Conservation (phyloP, 805 yeast genomes). For the Hanseniaspora mollemarum region DNA sequence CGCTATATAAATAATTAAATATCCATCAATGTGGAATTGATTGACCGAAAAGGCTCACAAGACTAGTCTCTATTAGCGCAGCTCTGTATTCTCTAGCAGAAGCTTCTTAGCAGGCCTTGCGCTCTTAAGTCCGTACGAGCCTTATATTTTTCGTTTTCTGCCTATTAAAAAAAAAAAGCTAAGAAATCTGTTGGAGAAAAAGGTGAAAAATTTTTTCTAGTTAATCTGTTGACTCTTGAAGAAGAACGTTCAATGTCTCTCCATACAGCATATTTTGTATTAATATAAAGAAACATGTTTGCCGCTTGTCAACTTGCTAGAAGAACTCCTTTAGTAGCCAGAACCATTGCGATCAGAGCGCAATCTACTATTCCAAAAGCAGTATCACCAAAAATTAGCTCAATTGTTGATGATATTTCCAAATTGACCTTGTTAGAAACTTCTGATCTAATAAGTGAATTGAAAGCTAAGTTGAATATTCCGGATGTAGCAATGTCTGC, state of each 20-base stretch:
- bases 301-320: conserved; percentile 13
- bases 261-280: neutral
- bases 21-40: too few relatives aligned
- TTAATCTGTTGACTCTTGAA: neutral
- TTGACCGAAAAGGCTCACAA: too few relatives aligned
- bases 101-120: too few relatives aligned
- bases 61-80: too few relatives aligned
- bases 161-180: neutral
- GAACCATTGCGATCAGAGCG: conserved; percentile 29
- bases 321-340: conserved; percentile 12
- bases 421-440: conserved; percentile 87
- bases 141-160: neutral
- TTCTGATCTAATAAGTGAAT: conserved; percentile 68
- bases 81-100: too few relatives aligned
- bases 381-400: conserved; percentile 77
- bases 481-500: conserved; percentile 69
- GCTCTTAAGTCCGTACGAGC: too few relatives aligned
- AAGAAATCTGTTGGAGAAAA: neutral
- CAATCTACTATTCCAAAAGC: conserved; percentile 39
- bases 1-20: neutral
- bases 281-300: conserved; percentile 6
- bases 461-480: conserved; percentile 73
- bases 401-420: conserved; percentile 84
- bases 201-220: neutral
- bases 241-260: neutral